Evolutionary conservation across 768 basidiomycete genomes (phyloP), one percentile per base, ranked within the genome.

Genomic region (Boletus vinaceobasis): DNA sequence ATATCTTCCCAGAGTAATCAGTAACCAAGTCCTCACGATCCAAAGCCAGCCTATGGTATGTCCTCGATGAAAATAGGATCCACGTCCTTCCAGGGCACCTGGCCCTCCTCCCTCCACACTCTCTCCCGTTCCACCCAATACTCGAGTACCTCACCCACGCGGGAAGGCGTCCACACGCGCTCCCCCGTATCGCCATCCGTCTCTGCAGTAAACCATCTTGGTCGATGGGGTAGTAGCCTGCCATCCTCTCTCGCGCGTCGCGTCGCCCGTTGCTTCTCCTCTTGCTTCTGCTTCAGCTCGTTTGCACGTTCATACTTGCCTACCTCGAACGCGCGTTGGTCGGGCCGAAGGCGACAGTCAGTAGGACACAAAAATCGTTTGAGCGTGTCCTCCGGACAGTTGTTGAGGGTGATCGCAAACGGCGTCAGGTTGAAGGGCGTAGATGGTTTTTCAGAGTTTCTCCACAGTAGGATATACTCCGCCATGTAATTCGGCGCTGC

Each of bases 361-460:
- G 95, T 98, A 2, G 92, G 90, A 29, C 86, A 86, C 2, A 98
- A 60, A 68, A 82, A 91, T 5, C 85, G 84, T 53, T 77, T 77
- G 13, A 98, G 74, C 3, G 81, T 81, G 10, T 85, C 81, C 36
- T 75, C 72, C 0, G 93, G 92, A 55, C 90, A 90, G 66, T 96
- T 86, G 65, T 98, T 98, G 56, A 97, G 75, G 0, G 93, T 92
- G 58, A 97, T 83, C 1, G 96, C 94, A 67, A 88, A 98, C 0
- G 94, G 95, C 0, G 95, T 96, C 21, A 98, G 81, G 71, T 97
- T 97, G 78, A 98, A 98, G 0, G 95, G 96, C 11, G 88, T 85
- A 1, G 78, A 79, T 1, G 77, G 74, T 66, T 97, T 97, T 52
- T 85, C 83, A 21, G 92, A 92, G 72, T 98, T 98, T 56, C 90